Evolutionary conservation across 768 basidiomycete genomes (phyloP), one percentile per base, ranked within the genome.

Genomic region (Cytidiella melzeri): DNA sequence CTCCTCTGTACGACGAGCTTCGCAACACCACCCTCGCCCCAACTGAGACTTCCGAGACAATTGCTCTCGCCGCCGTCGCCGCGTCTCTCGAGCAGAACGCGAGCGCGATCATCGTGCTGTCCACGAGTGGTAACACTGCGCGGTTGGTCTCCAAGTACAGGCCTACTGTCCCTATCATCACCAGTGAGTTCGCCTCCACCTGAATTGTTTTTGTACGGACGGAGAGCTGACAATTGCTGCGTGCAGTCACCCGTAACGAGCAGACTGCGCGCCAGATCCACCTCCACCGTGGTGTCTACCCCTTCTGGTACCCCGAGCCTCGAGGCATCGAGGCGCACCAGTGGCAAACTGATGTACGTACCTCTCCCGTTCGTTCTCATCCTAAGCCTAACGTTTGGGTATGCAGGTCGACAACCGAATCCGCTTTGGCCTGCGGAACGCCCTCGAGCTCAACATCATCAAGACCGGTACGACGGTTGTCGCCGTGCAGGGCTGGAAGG

Each of bases 401-500:
- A 20, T 54, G 18, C 56, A 89, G 87, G 87, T 90, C 52, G 88
- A 92, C 70, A 91, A 91, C 67, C 88, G 89, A 55, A 87, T 88
- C 63, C 83, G 91, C 52, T 94, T 83, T 61, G 92, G 94, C 51
- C 76, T 98, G 67, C 77, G 82, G 64, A 84, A 75, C 63, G 96
- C 90, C 3, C 74, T 97, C 40, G 76, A 71, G 15, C 69, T 99
- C 68, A 86, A 88, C 55, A 79, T 99, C 64, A 84, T 98, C 73
- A 81, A 83, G 61, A 82, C 91, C 30, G 90, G 92, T 47, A 83
- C 83, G 46, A 91, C 93, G 21, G 79, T 99, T 61, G 75, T 98
- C 55, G 95, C 95, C 43, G 87, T 99, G 4, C 96, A 98, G 69
- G 96, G 96, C n/a, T 99, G 95, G 95, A 95, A 93, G 73, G 91